phyloP scores from a whole-genome alignment of 1,139 yeast genomes.

The Yamadazyma membranifaciens region DNA sequence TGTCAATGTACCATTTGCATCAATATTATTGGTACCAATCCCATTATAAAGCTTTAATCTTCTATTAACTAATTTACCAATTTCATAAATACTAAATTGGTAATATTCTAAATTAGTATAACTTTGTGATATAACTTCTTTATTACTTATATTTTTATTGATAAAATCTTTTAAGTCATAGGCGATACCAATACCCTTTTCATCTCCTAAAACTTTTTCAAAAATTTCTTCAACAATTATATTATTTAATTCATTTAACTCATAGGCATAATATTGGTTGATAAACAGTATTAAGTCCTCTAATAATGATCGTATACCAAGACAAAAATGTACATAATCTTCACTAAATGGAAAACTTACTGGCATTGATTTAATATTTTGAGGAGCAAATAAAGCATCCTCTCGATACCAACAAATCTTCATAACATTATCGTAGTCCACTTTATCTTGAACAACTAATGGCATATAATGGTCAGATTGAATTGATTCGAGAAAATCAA shows the following conservation, averaged over 20 bases:
- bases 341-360: constrained; percentile 85
- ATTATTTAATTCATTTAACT: constrained; percentile 43
- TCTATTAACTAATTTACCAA: constrained; percentile 46
- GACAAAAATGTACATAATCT: constrained; percentile 82
- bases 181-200: constrained; percentile 56
- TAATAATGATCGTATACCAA: constrained; percentile 66
- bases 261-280: constrained; percentile 60
- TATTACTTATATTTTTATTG: constrained; percentile 59
- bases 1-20: constrained; percentile 38
- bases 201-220: constrained; percentile 63
- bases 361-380: constrained; percentile 48
- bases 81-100: constrained; percentile 57
- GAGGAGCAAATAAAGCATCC: constrained; percentile 44
- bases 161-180: constrained; percentile 64
- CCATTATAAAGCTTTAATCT: constrained; percentile 54
- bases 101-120: constrained; percentile 86
- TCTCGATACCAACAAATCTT: constrained; percentile 70
- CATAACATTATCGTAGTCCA: constrained; percentile 62
- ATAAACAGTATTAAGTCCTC: constrained; percentile 62
- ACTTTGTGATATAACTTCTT: constrained; percentile 90
- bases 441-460: constrained; percentile 58
- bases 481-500: constrained; percentile 60
- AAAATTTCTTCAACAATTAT: constrained; percentile 59
- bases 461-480: constrained; percentile 91
- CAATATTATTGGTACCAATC: constrained; percentile 43